Conservation (phyloP, 805 yeast species). For the Naumovozyma castellii region DNA sequence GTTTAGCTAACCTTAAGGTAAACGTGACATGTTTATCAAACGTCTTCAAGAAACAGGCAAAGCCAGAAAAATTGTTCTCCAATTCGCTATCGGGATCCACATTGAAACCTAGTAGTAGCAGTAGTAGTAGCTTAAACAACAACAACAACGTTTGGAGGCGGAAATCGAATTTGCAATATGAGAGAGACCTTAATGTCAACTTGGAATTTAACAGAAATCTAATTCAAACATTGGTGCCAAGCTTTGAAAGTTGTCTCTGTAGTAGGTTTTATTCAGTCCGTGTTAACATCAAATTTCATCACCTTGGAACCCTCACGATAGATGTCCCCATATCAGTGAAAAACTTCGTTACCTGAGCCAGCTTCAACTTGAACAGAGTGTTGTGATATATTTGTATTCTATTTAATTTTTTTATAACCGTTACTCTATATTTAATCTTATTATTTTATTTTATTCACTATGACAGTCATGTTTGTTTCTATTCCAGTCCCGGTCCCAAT, state of each 20-base stretch:
- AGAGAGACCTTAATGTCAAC: constrained; percentile 22
- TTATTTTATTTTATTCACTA: too few relatives aligned
- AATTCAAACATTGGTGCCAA: constrained; percentile 37
- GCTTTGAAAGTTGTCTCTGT: constrained; percentile 39
- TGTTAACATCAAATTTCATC: constrained; percentile 29
- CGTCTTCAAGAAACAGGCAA: constrained; percentile 23
- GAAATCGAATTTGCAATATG: constrained; percentile 25
- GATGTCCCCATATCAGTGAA: constrained; percentile 12
- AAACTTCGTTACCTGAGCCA: constrained; percentile 3
- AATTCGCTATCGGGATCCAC: background rate
- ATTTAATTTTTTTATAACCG: too few relatives aligned
- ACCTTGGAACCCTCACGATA: constrained; percentile 7
- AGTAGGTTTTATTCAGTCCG: constrained; percentile 39
- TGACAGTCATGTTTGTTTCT: too few relatives aligned
- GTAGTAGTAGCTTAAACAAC: too few relatives aligned
- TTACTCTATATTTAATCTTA: too few relatives aligned
- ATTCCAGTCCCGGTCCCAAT: too few relatives aligned
- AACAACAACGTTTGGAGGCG: too few relatives aligned
- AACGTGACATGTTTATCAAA: constrained; percentile 11
- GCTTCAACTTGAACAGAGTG: too few relatives aligned
- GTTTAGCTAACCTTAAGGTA: constrained; percentile 21
- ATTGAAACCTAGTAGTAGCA: too few relatives aligned
- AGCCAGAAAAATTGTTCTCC: constrained; percentile 17
- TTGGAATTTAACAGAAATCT: constrained; percentile 21
- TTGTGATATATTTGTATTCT: too few relatives aligned